Percentiles rank a stretch among this genome's conserved stretches.
phyloP scores from a whole-genome alignment of 768 basidiomycete genomes.

The Cytidiella melzeri region DNA sequence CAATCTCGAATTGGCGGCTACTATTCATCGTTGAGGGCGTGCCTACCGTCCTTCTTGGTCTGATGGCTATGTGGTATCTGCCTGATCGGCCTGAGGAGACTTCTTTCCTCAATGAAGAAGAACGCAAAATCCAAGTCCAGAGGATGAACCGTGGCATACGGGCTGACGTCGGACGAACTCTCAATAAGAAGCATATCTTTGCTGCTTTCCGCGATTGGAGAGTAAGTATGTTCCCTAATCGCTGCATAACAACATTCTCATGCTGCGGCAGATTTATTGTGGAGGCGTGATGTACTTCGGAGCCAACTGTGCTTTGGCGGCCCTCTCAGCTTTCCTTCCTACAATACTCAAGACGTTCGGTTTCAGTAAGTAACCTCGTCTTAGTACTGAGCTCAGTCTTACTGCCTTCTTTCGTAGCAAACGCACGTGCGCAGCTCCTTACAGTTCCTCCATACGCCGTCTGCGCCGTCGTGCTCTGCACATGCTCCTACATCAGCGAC shows the following conservation, averaged over 20 bases:
- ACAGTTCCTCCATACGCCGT: constrained; percentile 81
- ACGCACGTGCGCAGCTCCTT: constrained; percentile 62
- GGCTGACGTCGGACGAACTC: constrained; percentile 56
- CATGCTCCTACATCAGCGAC: constrained; percentile 59
- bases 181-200: constrained; percentile 62
- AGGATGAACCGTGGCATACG: constrained; percentile 62
- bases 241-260: neutral
- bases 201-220: constrained; percentile 69
- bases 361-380: constrained; percentile 43
- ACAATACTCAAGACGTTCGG: constrained; percentile 75
- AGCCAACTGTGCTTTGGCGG: constrained; percentile 69
- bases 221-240: constrained; percentile 8
- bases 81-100: constrained; percentile 73
- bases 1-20: constrained; percentile 51
- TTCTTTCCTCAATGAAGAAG: constrained; percentile 41
- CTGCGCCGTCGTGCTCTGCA: constrained; percentile 54
- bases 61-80: constrained; percentile 49
- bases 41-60: constrained; percentile 58
- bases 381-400: neutral
- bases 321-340: constrained; percentile 77
- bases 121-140: constrained; percentile 56
- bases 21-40: constrained; percentile 75
- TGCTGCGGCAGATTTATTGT: constrained; percentile 41
- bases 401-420: constrained; percentile 37
- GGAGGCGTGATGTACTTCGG: constrained; percentile 77